These are phyloP conservation scores for Colletotrichum spinosum DNA, from an alignment of 2,329 filamentous ascomycete species.

Conservation along the genomic window DNA sequence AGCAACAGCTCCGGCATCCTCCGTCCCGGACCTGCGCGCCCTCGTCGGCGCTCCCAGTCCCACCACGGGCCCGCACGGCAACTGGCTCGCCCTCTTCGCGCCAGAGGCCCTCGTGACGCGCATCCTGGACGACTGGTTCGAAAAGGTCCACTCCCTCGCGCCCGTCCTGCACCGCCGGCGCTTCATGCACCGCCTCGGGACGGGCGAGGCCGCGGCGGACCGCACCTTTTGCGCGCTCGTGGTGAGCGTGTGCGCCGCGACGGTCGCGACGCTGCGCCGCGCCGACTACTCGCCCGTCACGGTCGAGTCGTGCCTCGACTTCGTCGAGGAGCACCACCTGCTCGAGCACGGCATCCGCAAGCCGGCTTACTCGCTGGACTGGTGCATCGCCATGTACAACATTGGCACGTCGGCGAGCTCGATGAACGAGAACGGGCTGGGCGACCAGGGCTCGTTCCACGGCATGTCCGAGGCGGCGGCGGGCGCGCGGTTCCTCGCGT, in stretches of 20 bases:
- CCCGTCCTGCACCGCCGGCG: conserved; percentile 47
- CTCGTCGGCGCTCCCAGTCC: conserved; percentile 30
- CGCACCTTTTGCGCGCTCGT: conserved; percentile 48
- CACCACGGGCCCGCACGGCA: conserved; percentile 6
- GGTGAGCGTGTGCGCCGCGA: conserved; percentile 49
- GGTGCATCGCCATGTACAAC: conserved; percentile 52
- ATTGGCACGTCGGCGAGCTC: conserved; percentile 42
- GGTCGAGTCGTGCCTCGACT: conserved; percentile 43
- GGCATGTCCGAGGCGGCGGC: conserved; percentile 43
- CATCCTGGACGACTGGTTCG: conserved; percentile 50
- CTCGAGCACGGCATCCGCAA: conserved; percentile 35
- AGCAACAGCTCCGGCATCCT: background rate
- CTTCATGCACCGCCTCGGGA: conserved; percentile 44
- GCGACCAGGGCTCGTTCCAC: conserved; percentile 36
- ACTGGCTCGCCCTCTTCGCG: conserved; percentile 31
- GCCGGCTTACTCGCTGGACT: conserved; percentile 46
- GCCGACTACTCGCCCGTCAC: conserved; percentile 44
- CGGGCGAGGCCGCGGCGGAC: conserved; percentile 42
- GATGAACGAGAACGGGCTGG: conserved; percentile 34
- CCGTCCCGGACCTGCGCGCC: conserved; percentile 24
- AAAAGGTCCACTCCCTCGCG: conserved; percentile 49
- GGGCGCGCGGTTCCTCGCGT: conserved; percentile 45
- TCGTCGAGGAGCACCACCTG: conserved; percentile 45
- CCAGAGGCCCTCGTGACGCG: conserved; percentile 29
- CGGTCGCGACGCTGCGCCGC: conserved; percentile 46